A percentile compares a stretch with the other conserved stretches of the same genome.
phyloP scores from a whole-genome alignment of 2,329 filamentous ascomycete genomes.

The Xenosphaeropsis pyriputrescens region DNA sequence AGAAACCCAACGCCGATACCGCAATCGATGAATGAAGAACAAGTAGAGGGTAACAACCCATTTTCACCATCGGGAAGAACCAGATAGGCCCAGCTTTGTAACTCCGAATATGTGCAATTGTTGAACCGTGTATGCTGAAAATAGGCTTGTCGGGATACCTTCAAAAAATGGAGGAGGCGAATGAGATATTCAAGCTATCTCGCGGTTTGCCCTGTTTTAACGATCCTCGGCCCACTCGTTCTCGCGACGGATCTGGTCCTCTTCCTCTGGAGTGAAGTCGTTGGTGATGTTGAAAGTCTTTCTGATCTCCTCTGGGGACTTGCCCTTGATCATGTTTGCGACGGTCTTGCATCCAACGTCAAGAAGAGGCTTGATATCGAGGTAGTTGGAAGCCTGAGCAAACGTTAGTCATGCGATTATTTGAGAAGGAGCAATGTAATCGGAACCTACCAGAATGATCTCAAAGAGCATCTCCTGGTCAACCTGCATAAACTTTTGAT shows the following conservation, averaged over 20 bases:
- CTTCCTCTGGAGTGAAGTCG: constrained; percentile 96
- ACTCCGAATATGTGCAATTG: no score
- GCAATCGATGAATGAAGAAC: no score
- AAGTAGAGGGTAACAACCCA: no score
- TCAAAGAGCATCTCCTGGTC: constrained; percentile 99
- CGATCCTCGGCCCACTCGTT: constrained; percentile 87
- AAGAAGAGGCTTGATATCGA: constrained; percentile 95
- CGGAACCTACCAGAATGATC: constrained; percentile 71
- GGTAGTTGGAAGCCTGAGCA: constrained; percentile 80
- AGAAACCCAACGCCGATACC: no score
- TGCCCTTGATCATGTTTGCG: constrained; percentile 99
- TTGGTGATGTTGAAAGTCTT: constrained; percentile 99
- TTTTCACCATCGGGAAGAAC: no score
- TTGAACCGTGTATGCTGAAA: no score
- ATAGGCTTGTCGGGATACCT: no score
- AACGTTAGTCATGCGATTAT: constrained; percentile 2
- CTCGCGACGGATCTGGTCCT: constrained; percentile 89
- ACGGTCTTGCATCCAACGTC: constrained; percentile 99
- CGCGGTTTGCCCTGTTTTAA: constrained; percentile 24
- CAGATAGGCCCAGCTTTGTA: no score
- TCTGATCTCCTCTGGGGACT: constrained; percentile 96
- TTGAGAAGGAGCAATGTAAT: background rate
- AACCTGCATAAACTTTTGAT: constrained; percentile 99
- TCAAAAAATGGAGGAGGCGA: no score
- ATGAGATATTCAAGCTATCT: no score